Evolutionary conservation across 1,284 basidiomycete species (phyloP), one percentile per base, ranked within the genome.

Genomic region (Cutaneotrichosporon daszewskae): DNA sequence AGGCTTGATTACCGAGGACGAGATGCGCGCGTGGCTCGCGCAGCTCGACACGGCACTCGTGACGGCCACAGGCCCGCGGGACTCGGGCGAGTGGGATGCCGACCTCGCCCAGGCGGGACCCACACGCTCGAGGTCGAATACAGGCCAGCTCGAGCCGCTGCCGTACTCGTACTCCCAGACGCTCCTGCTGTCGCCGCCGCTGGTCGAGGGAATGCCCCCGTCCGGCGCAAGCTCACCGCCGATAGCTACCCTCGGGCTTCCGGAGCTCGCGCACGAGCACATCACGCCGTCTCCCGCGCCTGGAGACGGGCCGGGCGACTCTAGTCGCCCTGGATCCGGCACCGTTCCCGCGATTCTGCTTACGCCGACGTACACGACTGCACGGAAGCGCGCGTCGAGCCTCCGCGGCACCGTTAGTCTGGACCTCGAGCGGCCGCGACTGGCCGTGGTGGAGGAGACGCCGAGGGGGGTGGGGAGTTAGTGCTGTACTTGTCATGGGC

Each of bases 21-120:
- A 64, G 45, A 40, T 59, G 55, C 43, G 57, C 27, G 56, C 58
- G 22, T 64, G 61, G 56, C 39, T 56, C 14, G 39, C 47, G 20
- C 54, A 52, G 34, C 43, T 61, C 19, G 49, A 59, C 33, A 44
- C 47, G 19, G 42, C 43, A 12, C 47, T 48, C n/a, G 17, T 48
- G 22, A 32, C 45, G 1, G 22, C 28, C 6, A 37, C 45, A 5
- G 36, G 17, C 17, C 32, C 26, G 5, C 14, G 27, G 14, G 20
- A 32, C 36, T 40, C 22, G 39, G 51, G 31, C 23, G 27, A 27
- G 14, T 16, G 14, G 22, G 12, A 32, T 18, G 40, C 20, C 32
- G 37, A 32, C 11, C 28, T 38, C 26, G 28, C 22, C 3, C 14
- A 35, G 8, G 35, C 26, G 11, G 35, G n/a, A n/a, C n/a, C n/a